Conservation (phyloP, 345 rosid genomes). For the Adansonia digitata region DNA sequence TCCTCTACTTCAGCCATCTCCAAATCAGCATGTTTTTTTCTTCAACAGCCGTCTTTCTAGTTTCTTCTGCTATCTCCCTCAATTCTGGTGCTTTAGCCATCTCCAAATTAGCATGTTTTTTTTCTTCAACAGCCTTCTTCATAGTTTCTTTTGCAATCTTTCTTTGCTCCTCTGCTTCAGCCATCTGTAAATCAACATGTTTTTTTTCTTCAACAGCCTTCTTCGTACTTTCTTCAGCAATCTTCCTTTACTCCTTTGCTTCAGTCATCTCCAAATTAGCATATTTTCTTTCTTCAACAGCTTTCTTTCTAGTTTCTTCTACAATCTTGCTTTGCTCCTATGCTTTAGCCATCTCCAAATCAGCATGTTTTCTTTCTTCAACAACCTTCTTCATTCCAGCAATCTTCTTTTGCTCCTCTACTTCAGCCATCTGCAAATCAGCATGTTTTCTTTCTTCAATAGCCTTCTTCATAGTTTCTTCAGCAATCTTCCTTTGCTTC, state of each 20-base stretch:
- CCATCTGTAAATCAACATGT: slow-evolving; percentile 36
- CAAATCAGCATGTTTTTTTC: too few relatives aligned
- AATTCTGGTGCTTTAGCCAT: not conserved
- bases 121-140: slow-evolving; percentile 34
- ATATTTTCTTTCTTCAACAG: slow-evolving; percentile 41
- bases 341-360: too few relatives aligned
- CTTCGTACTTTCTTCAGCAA: slow-evolving; percentile 41
- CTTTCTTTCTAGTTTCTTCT: slow-evolving; percentile 50
- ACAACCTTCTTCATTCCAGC: not conserved
- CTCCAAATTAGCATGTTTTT: not conserved
- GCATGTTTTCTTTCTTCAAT: too few relatives aligned
- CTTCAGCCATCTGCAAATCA: not conserved
- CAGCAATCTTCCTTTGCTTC: not conserved
- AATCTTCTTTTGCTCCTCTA: not conserved
- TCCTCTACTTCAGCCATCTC: not conserved
- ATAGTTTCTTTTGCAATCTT: slow-evolving; percentile 34
- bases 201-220: slow-evolving; percentile 45
- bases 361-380: slow-evolving; percentile 16
- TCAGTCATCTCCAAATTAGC: slow-evolving; percentile 50
- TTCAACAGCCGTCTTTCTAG: too few relatives aligned
- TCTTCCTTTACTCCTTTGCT: slow-evolving; percentile 47
- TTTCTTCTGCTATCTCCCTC: slow-evolving; percentile 14
- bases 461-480: too few relatives aligned
- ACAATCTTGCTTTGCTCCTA: too few relatives aligned
- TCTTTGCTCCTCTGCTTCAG: slow-evolving; percentile 36